Evolutionary conservation across 345 rosid genomes (phyloP).

Genomic region (Arabidopsis suecica): DNA sequence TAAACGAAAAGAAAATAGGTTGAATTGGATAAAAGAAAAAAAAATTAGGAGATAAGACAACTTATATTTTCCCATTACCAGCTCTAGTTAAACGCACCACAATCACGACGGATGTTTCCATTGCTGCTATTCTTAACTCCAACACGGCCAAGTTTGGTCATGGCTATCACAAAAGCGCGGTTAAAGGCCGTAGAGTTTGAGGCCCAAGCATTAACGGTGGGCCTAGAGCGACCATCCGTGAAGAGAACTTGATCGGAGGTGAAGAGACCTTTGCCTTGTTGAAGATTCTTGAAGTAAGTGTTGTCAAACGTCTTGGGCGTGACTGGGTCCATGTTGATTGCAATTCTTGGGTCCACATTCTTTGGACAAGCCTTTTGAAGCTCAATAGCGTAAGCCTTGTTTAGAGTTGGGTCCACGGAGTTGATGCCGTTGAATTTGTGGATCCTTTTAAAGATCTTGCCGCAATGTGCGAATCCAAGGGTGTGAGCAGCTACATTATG

Average conservation of each 20-base stretch:
- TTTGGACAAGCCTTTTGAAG: slow-evolving; percentile 68
- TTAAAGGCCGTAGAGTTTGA: slow-evolving; percentile 48
- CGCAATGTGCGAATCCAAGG: slow-evolving; percentile 78
- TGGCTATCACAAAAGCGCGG: slow-evolving; percentile 61
- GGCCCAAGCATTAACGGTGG: slow-evolving; percentile 67
- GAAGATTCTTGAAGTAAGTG: slow-evolving; percentile 67
- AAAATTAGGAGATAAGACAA: not conserved
- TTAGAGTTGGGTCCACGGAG: slow-evolving; percentile 64
- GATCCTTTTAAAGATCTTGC: slow-evolving; percentile 57
- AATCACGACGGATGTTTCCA: slow-evolving; percentile 65
- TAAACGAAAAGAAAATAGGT: not conserved
- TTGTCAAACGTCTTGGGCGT: slow-evolving; percentile 73
- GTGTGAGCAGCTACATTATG: slow-evolving; percentile 66
- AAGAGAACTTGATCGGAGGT: slow-evolving; percentile 77
- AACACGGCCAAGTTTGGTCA: slow-evolving; percentile 70
- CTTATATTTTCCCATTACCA: not conserved
- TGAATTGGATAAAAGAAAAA: no score
- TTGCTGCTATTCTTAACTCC: slow-evolving; percentile 63
- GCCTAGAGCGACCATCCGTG: slow-evolving; percentile 59
- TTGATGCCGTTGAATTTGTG: slow-evolving; percentile 56
- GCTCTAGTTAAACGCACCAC: slow-evolving; percentile 53
- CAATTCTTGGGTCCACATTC: slow-evolving; percentile 68
- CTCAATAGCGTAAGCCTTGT: slow-evolving; percentile 57
- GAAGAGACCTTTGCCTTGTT: slow-evolving; percentile 70
- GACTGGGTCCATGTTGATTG: slow-evolving; percentile 73